phyloP scores from a whole-genome alignment of 495 filamentous ascomycete species.

The Penicillium paxilli region DNA sequence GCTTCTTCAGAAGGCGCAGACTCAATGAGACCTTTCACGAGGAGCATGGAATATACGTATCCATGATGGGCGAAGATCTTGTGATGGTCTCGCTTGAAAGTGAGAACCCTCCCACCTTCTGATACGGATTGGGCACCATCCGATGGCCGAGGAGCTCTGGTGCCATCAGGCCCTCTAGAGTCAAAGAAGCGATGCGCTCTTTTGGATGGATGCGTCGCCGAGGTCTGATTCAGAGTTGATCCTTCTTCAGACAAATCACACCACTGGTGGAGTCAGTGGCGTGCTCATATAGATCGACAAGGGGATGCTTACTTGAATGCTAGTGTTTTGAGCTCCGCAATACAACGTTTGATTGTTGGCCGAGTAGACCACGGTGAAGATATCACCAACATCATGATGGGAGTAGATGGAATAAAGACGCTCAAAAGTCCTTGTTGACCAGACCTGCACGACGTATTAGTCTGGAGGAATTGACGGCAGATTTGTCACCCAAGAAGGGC shows the following conservation, averaged over 20 bases:
- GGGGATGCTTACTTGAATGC: constrained; percentile 63
- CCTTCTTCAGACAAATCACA: constrained; percentile 58
- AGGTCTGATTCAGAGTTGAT: constrained; percentile 57
- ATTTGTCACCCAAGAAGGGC: no score
- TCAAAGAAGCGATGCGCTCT: constrained; percentile 95
- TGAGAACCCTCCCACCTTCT: constrained; percentile 64
- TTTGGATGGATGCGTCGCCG: constrained; percentile 70
- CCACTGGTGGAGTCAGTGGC: constrained; percentile 45
- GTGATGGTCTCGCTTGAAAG: constrained; percentile 81
- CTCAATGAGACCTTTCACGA: constrained; percentile 65
- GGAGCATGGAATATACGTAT: constrained; percentile 92
- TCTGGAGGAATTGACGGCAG: no score
- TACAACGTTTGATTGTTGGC: constrained; percentile 76
- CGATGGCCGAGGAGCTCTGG: constrained; percentile 65
- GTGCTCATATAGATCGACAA: not conserved
- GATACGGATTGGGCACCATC: constrained; percentile 35
- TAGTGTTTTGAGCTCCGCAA: constrained; percentile 91
- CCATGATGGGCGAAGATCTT: constrained; percentile 90
- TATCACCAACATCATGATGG: constrained; percentile 90
- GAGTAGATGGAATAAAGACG: constrained; percentile 90
- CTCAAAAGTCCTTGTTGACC: constrained; percentile 59
- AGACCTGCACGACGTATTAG: constrained; percentile 53
- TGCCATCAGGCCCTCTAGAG: constrained; percentile 79
- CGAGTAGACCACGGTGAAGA: constrained; percentile 91
- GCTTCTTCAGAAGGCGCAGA: constrained; percentile 71